Conservation (phyloP, 306 rosid genomes). For the Prunus campanulata region DNA sequence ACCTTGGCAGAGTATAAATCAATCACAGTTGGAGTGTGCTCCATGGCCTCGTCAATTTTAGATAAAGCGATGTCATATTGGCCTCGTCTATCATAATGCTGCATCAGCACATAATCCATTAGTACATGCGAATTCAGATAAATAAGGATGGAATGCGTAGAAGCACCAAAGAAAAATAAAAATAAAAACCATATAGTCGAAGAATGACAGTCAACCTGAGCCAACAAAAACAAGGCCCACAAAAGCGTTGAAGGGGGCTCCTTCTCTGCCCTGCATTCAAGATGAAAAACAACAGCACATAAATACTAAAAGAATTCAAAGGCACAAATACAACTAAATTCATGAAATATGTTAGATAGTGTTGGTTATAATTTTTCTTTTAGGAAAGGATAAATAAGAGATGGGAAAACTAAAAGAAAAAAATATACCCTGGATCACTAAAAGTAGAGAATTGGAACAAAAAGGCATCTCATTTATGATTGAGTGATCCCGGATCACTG, state of each 20-base stretch:
- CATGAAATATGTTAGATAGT: not conserved
- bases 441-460: too few species aligned
- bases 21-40: slow-evolving; percentile 94
- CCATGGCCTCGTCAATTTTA: slow-evolving; percentile 82
- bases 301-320: slow-evolving; percentile 18
- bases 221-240: slow-evolving; percentile 91
- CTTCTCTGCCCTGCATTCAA: slow-evolving; percentile 57
- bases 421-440: too few species aligned
- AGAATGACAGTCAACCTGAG: slow-evolving; percentile 62
- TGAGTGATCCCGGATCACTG: too few species aligned
- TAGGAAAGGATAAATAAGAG: too few species aligned
- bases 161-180: slow-evolving; percentile 1
- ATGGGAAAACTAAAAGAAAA: too few species aligned
- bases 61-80: slow-evolving; percentile 72
- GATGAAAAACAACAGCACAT: slow-evolving; percentile 11
- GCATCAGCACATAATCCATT: slow-evolving; percentile 39
- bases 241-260: slow-evolving; percentile 93
- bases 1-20: slow-evolving; percentile 97
- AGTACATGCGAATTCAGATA: slow-evolving; percentile 15
- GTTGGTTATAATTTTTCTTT: too few species aligned
- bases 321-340: not conserved
- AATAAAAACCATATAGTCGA: slow-evolving; percentile 7
- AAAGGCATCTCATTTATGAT: too few species aligned
- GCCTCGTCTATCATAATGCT: slow-evolving; percentile 93
- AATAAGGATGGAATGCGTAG: not conserved